phyloP scores from a whole-genome alignment of 1,139 yeast species.

The Protomyces pachydermus region DNA sequence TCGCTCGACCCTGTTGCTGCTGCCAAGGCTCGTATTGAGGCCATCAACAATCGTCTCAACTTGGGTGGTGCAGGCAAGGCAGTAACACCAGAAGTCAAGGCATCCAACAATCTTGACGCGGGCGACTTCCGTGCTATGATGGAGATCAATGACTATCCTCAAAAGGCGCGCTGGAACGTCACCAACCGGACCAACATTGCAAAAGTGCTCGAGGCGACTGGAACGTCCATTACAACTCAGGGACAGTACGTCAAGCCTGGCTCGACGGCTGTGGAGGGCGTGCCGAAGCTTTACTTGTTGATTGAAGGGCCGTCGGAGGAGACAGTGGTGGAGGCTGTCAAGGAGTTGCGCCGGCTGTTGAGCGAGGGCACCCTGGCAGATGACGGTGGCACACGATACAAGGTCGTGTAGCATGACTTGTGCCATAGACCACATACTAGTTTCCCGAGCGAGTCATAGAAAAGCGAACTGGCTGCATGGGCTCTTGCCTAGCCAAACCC shows the following conservation, averaged over 20 bases:
- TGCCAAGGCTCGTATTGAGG: constrained; percentile 29
- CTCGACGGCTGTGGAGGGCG: constrained; percentile 47
- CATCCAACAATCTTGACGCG: constrained; percentile 47
- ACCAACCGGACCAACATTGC: constrained; percentile 63
- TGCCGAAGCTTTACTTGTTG: constrained; percentile 69
- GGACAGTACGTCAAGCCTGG: constrained; percentile 70
- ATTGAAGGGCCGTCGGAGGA: constrained; percentile 71
- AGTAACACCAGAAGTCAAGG: constrained; percentile 46
- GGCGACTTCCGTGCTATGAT: constrained; percentile 66
- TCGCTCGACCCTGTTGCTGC: constrained; percentile 28
- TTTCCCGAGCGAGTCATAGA: no score
- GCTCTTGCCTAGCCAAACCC: not conserved
- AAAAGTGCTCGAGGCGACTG: constrained; percentile 64
- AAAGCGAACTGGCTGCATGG: not conserved
- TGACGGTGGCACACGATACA: constrained; percentile 18
- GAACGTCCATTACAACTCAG: constrained; percentile 74
- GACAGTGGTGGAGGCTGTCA: constrained; percentile 63
- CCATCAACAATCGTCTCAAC: constrained; percentile 30
- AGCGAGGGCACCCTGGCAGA: constrained; percentile 44
- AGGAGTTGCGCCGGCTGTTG: constrained; percentile 55
- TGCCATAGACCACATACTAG: not conserved
- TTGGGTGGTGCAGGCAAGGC: constrained; percentile 43
- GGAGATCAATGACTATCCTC: constrained; percentile 80
- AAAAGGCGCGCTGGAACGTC: constrained; percentile 71
- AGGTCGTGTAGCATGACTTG: constrained; percentile 6